These are phyloP conservation scores for Diaporthe aspalathi DNA, from an alignment of 2,329 filamentous ascomycete species.

Conservation along the genomic window DNA sequence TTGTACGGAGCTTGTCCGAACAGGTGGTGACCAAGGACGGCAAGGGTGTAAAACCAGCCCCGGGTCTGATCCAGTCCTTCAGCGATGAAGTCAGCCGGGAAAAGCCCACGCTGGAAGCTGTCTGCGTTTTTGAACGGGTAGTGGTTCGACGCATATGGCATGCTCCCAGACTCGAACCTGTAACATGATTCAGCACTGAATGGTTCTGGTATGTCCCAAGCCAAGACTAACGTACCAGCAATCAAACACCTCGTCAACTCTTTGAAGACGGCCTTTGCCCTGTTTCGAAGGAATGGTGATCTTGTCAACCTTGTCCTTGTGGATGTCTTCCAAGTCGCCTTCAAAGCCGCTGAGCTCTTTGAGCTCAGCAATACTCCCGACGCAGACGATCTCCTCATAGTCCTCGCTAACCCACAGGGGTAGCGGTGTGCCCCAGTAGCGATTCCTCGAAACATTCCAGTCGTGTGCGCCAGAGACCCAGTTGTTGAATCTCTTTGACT, in stretches of 20 bases:
- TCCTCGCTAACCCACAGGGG: conserved; percentile 94
- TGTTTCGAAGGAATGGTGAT: conserved; percentile 93
- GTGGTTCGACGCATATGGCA: conserved; percentile 92
- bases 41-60: conserved; percentile 95
- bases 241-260: conserved; percentile 91
- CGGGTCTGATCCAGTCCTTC: conserved; percentile 88
- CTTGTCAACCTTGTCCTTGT: conserved; percentile 90
- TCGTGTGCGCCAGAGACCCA: conserved; percentile 93
- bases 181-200: background rate
- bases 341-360: conserved; percentile 85
- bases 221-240: conserved; percentile 67
- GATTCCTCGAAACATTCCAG: conserved; percentile 93
- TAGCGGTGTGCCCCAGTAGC: conserved; percentile 94
- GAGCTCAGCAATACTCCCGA: conserved; percentile 86
- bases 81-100: conserved; percentile 93
- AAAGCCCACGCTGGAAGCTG: conserved; percentile 76
- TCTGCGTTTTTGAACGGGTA: conserved; percentile 92
- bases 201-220: background rate
- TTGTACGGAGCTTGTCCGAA: conserved; percentile 89
- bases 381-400: conserved; percentile 83
- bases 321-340: conserved; percentile 84
- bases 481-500: conserved; percentile 88
- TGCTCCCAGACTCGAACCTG: conserved; percentile 89
- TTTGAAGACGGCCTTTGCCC: conserved; percentile 82
- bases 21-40: conserved; percentile 87